A percentile compares a stretch with the other conserved stretches of the same genome.
These are phyloP conservation scores for Glarea lozoyensis DNA, from an alignment of 495 filamentous ascomycete genomes.

Conservation along the genomic window DNA sequence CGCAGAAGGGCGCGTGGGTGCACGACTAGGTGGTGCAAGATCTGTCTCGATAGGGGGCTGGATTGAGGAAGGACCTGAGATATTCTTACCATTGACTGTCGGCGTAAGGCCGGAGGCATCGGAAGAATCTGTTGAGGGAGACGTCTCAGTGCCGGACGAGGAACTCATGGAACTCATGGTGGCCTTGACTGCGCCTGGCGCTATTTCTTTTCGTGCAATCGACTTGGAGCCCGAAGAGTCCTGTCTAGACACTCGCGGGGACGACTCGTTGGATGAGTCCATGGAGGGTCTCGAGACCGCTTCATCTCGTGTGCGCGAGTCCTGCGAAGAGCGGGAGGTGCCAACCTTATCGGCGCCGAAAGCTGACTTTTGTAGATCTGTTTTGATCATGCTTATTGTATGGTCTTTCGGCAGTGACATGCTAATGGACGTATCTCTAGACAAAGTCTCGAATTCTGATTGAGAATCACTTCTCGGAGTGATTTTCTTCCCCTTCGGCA, in stretches of 20 bases:
- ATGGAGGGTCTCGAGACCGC: slow-evolving; percentile 31
- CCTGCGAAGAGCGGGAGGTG: slow-evolving; percentile 40
- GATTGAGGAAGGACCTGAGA: slow-evolving; percentile 16
- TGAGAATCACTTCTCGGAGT: slow-evolving; percentile 58
- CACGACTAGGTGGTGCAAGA: slow-evolving; percentile 14
- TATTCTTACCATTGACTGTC: slow-evolving; percentile 33
- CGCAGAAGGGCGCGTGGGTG: slow-evolving; percentile 15
- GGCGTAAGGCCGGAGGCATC: slow-evolving; percentile 19
- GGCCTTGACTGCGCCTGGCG: slow-evolving; percentile 9
- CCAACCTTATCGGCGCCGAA: slow-evolving; percentile 28
- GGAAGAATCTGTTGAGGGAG: slow-evolving; percentile 19
- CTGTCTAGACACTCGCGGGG: slow-evolving; percentile 21
- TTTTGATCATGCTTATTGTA: slow-evolving; percentile 4
- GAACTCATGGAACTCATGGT: slow-evolving; percentile 12
- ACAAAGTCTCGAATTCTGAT: slow-evolving; percentile 27
- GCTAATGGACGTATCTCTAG: slow-evolving; percentile 3
- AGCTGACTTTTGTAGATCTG: slow-evolving; percentile 14
- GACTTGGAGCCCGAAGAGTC: slow-evolving; percentile 27
- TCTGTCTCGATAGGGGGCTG: slow-evolving; percentile 13
- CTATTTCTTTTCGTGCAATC: slow-evolving; percentile 39
- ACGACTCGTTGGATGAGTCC: slow-evolving; percentile 26
- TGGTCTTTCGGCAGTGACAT: slow-evolving; percentile 10
- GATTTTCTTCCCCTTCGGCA: slow-evolving; percentile 57
- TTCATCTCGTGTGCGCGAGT: slow-evolving; percentile 36
- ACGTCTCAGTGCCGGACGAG: slow-evolving; percentile 17